Base-by-base conservation (phyloP, 2,329 filamentous ascomycete genomes). In the Penicillium freii region DNA sequence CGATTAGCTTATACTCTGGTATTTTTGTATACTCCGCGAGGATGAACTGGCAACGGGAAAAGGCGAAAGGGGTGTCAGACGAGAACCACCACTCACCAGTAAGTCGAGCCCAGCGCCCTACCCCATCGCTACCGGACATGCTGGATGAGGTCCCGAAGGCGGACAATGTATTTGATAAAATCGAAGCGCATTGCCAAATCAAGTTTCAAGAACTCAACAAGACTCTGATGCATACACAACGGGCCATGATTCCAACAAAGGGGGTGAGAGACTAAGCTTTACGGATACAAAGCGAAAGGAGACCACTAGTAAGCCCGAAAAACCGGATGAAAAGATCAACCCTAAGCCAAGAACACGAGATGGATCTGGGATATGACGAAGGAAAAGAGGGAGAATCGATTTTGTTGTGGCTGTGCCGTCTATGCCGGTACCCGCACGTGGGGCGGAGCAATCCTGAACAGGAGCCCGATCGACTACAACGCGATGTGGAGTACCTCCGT, bases 51-150 rank as follows among this genome's bases (percentile, higher is more conserved):
- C 15, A 23, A 36, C 21, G 29, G 11, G 17, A 11, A 27, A 36
- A 39, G 9, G 21, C 6, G 19, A 5, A 11, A 21, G 29, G 38
- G 38, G 6, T 21, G 50, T 45, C 29, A 46, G 13, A 23, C 10
- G 15, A 39, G 17, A 51, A n/a, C 19, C 25, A 42, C n/a, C 4
- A 64, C 66, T 58, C 36, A 68, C 66, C 58, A 10, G 56, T 50
- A 49, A 46, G 59, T 62, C 51, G 57, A 40, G 62, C 51, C 62
- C 59, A 51, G 47, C 49, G 47, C 44, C 63, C 62, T 59, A 38
- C 53, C 53, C 56, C 58, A 47, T 59, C 52, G 5, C 50, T 52
- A 47, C 54, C 59, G 59, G 58, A 59, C 66, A 68, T 68, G 57
- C 58, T 68, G 59, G 53, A 58, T 52, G 31, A 34, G 53, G 58